Base-by-base conservation (phyloP, 768 basidiomycete genomes). In the Boletus patriciae region DNA sequence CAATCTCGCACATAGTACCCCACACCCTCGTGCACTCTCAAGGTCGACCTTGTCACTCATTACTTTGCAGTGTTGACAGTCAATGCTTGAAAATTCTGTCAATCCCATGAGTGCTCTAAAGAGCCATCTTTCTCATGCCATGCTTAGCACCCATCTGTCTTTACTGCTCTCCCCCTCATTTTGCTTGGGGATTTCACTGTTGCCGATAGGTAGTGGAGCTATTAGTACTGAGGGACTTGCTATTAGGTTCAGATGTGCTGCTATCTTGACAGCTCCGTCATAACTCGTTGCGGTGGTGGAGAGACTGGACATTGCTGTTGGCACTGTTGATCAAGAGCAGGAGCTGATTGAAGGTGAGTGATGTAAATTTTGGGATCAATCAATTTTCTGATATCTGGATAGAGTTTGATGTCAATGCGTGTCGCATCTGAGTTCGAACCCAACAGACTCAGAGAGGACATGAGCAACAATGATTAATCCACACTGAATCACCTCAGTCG, bases 331-430 rank as follows among this genome's bases (percentile, higher is more conserved):
- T 86, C 89, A 23, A 77, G 94, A 54, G 75, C 81, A 6, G 94
- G 92, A 3, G 91, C 93, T 25, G 86, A 91, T 74, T 77, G 92
- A 47, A 80, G 88, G 92, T 93, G 54, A 55, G 88, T 74, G 16
- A 43, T 48, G 34, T 62, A 16, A 16, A 13, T 45, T n/a, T n/a
- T 8, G 18, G 31, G 6, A 29, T 38, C 11, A 16, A 21, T 18
- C 7, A 6, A 21, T 19, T 56, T 15, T 47, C 53, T 57, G 4
- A 57, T 29, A 40, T 38, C 50, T 21, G 47, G 3, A 9, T 59
- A 92, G 91, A 85, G 93, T 19, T 86, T 90, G 70, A 83, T 93
- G 77, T 90, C 92, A 6, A 93, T 90, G 8, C 91, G 92, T 66
- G 2, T 58, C 1, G 46, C 27, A 9, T 43, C 56, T 3, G 47